Base-by-base conservation (phyloP, 2,329 filamentous ascomycete species). In the Colletotrichum cuscutae region DNA sequence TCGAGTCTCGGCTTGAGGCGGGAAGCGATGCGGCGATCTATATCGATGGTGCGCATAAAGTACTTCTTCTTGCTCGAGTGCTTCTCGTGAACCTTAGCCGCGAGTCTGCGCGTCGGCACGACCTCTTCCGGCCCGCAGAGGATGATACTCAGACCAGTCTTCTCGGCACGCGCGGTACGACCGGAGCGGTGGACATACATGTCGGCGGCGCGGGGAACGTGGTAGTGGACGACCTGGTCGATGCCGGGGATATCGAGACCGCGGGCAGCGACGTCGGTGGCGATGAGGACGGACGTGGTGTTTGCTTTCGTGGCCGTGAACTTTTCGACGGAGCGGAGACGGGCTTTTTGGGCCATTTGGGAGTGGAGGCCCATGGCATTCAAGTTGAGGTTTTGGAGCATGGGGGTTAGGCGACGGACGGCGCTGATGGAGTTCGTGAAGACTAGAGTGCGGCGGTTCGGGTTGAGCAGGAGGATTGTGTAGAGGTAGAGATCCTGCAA, bases 351-450 rank as follows among this genome's bases (percentile, higher is more conserved):
- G 1, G 92, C 89, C 97, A 99, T 98, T 75, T 95, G 93, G 0
- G 95, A 98, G 82, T 99, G 97, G 0, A 99, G 86, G 0, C 94
- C 91, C 12, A 94, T 86, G 1, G 92, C 93, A 2, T 92, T 91
- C 9, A 98, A 87, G 74, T 92, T 90, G 63, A 99, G 90, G 76
- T 94, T 94, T 77, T 96, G 91, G 1, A 99, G 89, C 79, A 98
- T 90, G 0, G 96, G 94, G 0, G 93, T 91, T 13, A 99, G 86
- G 49, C 97, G 94, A 57, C 95, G 93, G 64, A 98, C 96, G 3
- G 96, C 93, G 65, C 94, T 94, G 81, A 99, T 98, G 57, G 95
- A 98, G 84, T 99, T 99, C 32, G 95, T 95, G 81, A 99, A 99
- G 60, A 99, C 91, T 3, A 99, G 87, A 0, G 94, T 95, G 37